Percentiles rank a stretch among this genome's conserved stretches.
Conservation (phyloP, 1,284 basidiomycete species). For the Pseudozyma tsukubaensis region DNA sequence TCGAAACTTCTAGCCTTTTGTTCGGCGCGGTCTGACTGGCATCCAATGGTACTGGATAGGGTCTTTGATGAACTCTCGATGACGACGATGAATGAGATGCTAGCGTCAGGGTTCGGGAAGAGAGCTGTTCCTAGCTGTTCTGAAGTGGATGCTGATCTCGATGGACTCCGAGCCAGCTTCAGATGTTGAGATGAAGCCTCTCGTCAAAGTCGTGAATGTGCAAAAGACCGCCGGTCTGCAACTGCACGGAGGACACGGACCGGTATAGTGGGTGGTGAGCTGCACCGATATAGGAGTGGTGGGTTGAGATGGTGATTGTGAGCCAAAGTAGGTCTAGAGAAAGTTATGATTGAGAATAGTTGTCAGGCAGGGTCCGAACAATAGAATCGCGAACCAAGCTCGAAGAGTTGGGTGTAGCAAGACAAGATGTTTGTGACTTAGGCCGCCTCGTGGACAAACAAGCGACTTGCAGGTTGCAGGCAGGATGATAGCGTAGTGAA, state of each 20-base stretch:
- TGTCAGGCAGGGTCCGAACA: constrained; percentile 6
- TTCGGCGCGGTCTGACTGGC: background rate
- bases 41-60: background rate
- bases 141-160: too few species aligned
- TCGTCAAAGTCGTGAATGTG: background rate
- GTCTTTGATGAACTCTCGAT: constrained; percentile 6
- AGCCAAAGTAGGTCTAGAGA: background rate
- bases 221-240: background rate
- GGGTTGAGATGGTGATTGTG: background rate
- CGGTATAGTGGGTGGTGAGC: background rate
- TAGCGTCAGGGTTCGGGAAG: background rate
- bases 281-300: constrained; percentile 1
- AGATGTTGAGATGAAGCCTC: background rate
- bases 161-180: background rate
- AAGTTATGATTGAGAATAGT: constrained; percentile 4
- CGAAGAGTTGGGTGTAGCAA: background rate
- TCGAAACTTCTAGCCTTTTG: background rate
- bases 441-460: constrained; percentile 7
- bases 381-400: background rate
- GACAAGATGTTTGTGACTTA: too few species aligned
- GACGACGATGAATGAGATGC: constrained; percentile 1
- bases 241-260: background rate
- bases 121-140: too few species aligned
- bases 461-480: constrained; percentile 11
- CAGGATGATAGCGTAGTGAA: too few species aligned